A percentile compares a stretch with the other conserved stretches of the same genome.
Conservation (phyloP, 148 eudicot species). For the Drosera capensis region DNA sequence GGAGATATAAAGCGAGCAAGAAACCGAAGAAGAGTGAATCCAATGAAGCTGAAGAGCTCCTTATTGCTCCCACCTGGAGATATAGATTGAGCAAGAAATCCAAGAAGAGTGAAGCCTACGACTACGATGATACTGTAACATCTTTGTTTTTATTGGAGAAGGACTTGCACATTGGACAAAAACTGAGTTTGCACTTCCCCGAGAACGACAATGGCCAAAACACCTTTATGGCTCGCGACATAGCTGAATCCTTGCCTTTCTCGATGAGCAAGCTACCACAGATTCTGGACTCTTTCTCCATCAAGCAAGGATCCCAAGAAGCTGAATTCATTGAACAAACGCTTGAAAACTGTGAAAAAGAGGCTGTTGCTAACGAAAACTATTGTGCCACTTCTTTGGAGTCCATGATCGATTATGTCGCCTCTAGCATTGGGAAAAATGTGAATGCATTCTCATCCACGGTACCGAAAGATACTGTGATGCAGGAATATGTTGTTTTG, state of each 20-base stretch:
- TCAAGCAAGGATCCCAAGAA: constrained; percentile 26
- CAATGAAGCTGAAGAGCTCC: no score
- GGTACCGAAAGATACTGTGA: constrained; percentile 6
- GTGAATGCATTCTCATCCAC: constrained; percentile 24
- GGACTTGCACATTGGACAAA: constrained; percentile 25
- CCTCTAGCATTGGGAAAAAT: constrained; percentile 28
- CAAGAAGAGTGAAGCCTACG: no score
- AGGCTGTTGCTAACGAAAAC: constrained; percentile 25
- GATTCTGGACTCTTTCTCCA: constrained; percentile 19
- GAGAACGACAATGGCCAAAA: constrained; percentile 10
- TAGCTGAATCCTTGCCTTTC: constrained; percentile 42
- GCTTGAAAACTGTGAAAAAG: constrained; percentile 31
- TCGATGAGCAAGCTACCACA: constrained; percentile 25
- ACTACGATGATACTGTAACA: no score
- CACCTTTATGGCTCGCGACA: constrained; percentile 27
- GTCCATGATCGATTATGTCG: constrained; percentile 47
- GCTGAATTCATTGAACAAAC: constrained; percentile 33
- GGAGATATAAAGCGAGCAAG: no score
- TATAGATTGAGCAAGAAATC: no score
- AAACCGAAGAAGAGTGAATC: no score
- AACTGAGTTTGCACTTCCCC: constrained; percentile 36
- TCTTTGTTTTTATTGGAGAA: constrained; percentile 45
- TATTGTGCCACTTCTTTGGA: constrained; percentile 63
- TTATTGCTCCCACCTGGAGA: no score
- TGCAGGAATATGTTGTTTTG: constrained; percentile 8